phyloP scores from a whole-genome alignment of 1,284 basidiomycete genomes.

The Ustilago nuda region DNA sequence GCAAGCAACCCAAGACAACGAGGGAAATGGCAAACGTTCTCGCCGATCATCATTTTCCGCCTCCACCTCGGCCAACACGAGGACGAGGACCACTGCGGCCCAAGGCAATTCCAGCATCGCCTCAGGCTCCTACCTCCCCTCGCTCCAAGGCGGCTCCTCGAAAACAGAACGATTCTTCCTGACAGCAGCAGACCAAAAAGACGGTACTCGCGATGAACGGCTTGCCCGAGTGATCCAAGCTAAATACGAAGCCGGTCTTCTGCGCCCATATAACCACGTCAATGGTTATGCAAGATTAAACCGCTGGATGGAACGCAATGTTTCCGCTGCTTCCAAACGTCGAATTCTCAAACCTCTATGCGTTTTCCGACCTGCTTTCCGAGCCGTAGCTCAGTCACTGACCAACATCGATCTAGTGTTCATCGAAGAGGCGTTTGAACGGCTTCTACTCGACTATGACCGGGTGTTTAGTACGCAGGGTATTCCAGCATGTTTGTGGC shows the following conservation, averaged over 20 bases:
- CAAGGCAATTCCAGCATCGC: not conserved
- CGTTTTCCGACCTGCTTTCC: constrained; percentile 83
- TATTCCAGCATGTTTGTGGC: constrained; percentile 95
- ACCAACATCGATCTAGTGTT: constrained; percentile 97
- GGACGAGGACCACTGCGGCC: not conserved
- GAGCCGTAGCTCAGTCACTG: constrained; percentile 79
- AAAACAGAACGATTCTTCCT: constrained; percentile 83
- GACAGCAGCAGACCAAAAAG: constrained; percentile 93
- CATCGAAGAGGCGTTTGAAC: constrained; percentile 86
- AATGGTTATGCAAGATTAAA: constrained; percentile 67
- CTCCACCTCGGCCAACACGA: constrained; percentile 4
- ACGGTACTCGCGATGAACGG: constrained; percentile 88
- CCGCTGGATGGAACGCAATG: constrained; percentile 89
- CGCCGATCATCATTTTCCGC: constrained; percentile 48
- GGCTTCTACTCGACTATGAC: constrained; percentile 93
- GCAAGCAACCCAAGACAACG: constrained; percentile 1
- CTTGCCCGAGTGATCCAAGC: constrained; percentile 91
- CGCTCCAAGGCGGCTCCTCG: constrained; percentile 39
- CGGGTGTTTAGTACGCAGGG: constrained; percentile 82
- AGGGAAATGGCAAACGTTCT: constrained; percentile 23
- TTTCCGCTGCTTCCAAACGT: constrained; percentile 76
- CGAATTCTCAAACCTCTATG: constrained; percentile 89
- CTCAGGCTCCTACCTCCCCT: constrained; percentile 38
- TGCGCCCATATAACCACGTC: constrained; percentile 96
- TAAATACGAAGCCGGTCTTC: constrained; percentile 93